Conservation (phyloP, 2,329 filamentous ascomycete genomes). For the Zopfia rhizophila region DNA sequence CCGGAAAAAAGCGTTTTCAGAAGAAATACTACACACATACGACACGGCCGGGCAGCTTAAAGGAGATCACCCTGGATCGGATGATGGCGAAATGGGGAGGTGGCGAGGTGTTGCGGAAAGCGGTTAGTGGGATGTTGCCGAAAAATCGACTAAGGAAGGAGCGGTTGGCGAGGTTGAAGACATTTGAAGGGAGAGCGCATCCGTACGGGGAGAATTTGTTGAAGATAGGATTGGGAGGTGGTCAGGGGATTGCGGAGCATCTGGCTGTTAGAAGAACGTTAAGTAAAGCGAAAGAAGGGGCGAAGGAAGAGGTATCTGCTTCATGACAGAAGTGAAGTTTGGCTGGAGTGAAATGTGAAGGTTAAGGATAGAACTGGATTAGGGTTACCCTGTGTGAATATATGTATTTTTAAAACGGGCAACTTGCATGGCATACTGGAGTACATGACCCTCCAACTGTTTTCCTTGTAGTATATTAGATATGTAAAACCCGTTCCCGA, state of each 20-base stretch:
- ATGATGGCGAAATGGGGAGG: constrained; percentile 96
- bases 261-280: constrained; percentile 53
- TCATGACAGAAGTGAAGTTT: constrained; percentile 31
- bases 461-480: constrained; percentile 14
- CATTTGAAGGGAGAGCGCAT: constrained; percentile 91
- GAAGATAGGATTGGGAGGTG: constrained; percentile 65
- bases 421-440: constrained; percentile 14
- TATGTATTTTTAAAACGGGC: constrained; percentile 18
- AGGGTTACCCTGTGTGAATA: constrained; percentile 1
- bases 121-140: constrained; percentile 95
- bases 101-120: constrained; percentile 87
- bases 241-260: constrained; percentile 44
- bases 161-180: constrained; percentile 88
- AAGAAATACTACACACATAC: constrained; percentile 97
- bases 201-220: constrained; percentile 92
- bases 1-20: constrained; percentile 90
- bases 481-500: too few species aligned
- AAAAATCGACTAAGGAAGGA: constrained; percentile 94
- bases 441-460: constrained; percentile 1
- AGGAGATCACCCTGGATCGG: constrained; percentile 91
- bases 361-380: not conserved
- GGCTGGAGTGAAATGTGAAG: not conserved
- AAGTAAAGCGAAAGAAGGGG: constrained; percentile 26
- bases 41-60: constrained; percentile 86
- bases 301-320: constrained; percentile 23